Percentiles rank a stretch among this genome's conserved stretches.
These are phyloP conservation scores for Camelina hispida DNA, from an alignment of 345 rosid species.

Conservation along the genomic window DNA sequence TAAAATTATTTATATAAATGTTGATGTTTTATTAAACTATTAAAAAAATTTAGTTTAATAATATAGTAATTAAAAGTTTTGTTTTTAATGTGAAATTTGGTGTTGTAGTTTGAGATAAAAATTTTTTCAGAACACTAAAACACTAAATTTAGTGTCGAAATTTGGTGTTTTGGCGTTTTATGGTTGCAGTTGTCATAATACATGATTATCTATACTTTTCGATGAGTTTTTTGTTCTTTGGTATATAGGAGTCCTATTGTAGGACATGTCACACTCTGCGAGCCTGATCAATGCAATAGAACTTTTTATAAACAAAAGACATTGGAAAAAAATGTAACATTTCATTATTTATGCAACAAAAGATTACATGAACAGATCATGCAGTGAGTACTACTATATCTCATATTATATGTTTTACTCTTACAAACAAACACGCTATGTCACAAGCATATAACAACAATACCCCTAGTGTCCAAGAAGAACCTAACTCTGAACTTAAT, in stretches of 20 bases:
- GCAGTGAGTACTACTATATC: conserved; percentile 20
- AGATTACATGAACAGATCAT: conserved; percentile 24
- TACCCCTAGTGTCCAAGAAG: conserved; percentile 26
- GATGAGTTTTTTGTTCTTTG: neutral
- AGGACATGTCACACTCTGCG: neutral
- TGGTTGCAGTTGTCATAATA: neutral
- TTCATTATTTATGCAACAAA: conserved; percentile 37
- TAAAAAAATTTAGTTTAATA: no score
- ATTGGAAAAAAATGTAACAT: neutral
- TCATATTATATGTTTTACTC: neutral
- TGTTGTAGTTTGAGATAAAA: no score
- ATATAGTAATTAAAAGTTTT: no score
- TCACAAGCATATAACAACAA: conserved; percentile 32
- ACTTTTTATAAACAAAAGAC: conserved; percentile 5
- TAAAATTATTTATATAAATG: no score
- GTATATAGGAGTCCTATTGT: neutral
- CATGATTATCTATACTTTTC: neutral
- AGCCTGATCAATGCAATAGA: conserved; percentile 1
- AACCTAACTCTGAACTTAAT: conserved; percentile 30
- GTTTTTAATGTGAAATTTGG: no score
- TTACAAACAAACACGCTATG: conserved; percentile 25
- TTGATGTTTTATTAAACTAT: no score
- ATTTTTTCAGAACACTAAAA: no score
- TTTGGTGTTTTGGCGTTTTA: no score
- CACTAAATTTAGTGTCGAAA: no score